These are phyloP conservation scores for Dactylonectria macrodidyma DNA, from an alignment of 2,329 filamentous ascomycete genomes.

Conservation along the genomic window DNA sequence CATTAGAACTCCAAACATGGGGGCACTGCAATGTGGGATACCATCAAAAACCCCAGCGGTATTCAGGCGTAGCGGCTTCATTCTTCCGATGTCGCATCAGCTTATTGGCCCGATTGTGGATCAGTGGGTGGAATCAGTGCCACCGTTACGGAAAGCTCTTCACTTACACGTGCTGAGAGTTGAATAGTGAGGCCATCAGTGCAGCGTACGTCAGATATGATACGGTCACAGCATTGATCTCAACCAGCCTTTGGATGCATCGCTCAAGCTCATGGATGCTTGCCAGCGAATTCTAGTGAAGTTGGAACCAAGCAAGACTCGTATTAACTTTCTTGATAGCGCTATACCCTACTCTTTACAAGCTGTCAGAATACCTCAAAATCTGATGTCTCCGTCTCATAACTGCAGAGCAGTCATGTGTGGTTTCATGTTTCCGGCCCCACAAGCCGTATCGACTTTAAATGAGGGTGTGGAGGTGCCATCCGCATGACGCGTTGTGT, in stretches of 20 bases:
- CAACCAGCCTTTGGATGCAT: background rate
- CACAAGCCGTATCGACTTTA: background rate
- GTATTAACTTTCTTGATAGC: background rate
- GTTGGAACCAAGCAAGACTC: background rate
- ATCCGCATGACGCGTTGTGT: background rate
- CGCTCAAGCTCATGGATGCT: background rate
- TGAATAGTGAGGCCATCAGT: background rate
- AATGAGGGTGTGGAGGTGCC: background rate
- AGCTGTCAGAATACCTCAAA: background rate
- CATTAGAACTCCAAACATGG: slow-evolving; percentile 13
- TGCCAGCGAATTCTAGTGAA: background rate
- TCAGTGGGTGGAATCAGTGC: background rate
- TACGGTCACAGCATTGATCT: background rate
- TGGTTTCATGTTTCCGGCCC: background rate
- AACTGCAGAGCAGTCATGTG: no score
- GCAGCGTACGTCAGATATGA: background rate
- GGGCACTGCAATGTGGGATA: slow-evolving; percentile 21
- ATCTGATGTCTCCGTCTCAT: background rate
- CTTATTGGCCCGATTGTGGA: background rate
- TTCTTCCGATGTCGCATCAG: background rate
- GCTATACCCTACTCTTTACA: background rate
- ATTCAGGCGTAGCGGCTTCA: background rate
- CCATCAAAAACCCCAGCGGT: background rate
- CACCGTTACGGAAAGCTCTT: background rate
- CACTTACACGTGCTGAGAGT: background rate